A percentile compares a stretch with the other conserved stretches of the same genome.
Evolutionary conservation across 306 rosid species (phyloP).

Genomic region (Cucurbita pepo): DNA sequence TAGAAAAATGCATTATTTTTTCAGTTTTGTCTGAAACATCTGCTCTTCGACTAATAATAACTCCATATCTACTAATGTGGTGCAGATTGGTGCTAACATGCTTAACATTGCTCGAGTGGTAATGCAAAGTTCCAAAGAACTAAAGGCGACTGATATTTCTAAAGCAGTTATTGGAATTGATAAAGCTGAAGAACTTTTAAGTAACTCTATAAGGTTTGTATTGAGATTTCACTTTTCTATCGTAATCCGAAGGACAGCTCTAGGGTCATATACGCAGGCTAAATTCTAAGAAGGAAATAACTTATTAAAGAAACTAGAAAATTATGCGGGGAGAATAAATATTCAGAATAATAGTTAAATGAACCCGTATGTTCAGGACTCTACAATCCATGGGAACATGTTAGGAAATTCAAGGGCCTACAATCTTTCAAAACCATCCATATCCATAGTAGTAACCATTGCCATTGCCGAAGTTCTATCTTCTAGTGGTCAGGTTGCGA

Average conservation of each 20-base stretch:
- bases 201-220: conserved; percentile 47
- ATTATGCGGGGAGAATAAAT: neutral
- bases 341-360: neutral
- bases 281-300: neutral
- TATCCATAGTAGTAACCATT: neutral
- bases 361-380: neutral
- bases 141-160: conserved; percentile 25
- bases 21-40: neutral
- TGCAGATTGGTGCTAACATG: conserved; percentile 63
- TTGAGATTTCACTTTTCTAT: neutral
- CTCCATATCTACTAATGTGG: neutral
- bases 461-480: neutral
- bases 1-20: neutral
- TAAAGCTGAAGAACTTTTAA: conserved; percentile 34
- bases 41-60: neutral
- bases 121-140: conserved; percentile 30
- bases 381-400: neutral
- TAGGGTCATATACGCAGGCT: neutral
- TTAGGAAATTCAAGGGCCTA: neutral
- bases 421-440: neutral
- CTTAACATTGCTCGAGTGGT: conserved; percentile 60
- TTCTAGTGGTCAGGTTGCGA: neutral
- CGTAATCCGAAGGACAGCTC: neutral
- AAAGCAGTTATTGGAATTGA: conserved; percentile 41
- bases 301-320: neutral